phyloP scores from a whole-genome alignment of 495 filamentous ascomycete species.

The Neurospora sp. region DNA sequence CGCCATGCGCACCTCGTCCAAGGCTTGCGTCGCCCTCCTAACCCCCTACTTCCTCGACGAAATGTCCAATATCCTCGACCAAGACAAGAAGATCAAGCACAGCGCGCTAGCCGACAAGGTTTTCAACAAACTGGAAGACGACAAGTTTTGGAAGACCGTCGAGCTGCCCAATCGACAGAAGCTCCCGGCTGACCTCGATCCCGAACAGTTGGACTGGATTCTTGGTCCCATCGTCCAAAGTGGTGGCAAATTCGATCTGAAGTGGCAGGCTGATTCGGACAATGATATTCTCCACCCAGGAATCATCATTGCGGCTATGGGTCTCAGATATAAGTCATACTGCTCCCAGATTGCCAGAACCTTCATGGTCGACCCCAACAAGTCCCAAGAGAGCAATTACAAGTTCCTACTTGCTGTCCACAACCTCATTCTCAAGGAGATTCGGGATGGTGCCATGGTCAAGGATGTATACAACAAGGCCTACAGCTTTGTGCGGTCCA shows the following conservation, averaged over 20 bases:
- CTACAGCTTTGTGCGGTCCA: constrained; percentile 60
- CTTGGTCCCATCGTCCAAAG: constrained; percentile 89
- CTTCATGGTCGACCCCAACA: constrained; percentile 93
- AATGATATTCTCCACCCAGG: constrained; percentile 82
- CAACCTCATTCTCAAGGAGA: constrained; percentile 75
- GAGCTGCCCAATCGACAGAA: constrained; percentile 56
- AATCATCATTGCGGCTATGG: constrained; percentile 84
- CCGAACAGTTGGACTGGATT: constrained; percentile 87
- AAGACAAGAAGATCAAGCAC: constrained; percentile 93
- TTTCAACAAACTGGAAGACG: constrained; percentile 80
- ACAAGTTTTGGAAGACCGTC: constrained; percentile 82
- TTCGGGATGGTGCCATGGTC: constrained; percentile 74
- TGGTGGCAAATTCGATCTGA: constrained; percentile 88
- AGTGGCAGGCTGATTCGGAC: constrained; percentile 62
- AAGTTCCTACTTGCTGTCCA: constrained; percentile 81
- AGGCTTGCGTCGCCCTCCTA: constrained; percentile 85
- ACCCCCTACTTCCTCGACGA: constrained; percentile 92
- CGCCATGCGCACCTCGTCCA: constrained; percentile 82
- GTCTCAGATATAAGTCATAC: constrained; percentile 90
- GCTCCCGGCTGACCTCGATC: constrained; percentile 77
- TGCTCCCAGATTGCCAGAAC: constrained; percentile 82
- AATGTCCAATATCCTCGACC: constrained; percentile 90
- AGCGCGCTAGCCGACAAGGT: constrained; percentile 72
- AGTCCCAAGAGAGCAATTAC: constrained; percentile 87
- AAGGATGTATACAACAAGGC: constrained; percentile 94